phyloP scores from a whole-genome alignment of 2,329 filamentous ascomycete genomes.

The Coniella lustricola region DNA sequence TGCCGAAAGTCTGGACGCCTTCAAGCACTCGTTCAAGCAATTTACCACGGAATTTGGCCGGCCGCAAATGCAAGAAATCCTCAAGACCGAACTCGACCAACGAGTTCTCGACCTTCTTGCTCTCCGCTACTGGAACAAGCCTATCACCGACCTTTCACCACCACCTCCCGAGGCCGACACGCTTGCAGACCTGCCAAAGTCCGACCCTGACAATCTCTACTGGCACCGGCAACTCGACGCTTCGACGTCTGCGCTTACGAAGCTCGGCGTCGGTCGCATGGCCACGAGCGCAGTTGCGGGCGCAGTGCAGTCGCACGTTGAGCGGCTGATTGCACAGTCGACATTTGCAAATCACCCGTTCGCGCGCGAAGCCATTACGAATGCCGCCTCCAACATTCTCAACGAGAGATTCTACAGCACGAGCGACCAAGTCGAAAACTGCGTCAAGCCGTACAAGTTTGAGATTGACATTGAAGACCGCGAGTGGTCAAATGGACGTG shows the following conservation, averaged over 20 bases:
- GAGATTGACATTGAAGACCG: constrained; percentile 89
- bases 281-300: constrained; percentile 87
- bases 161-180: constrained; percentile 62
- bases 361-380: constrained; percentile 84
- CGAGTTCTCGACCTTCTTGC: constrained; percentile 89
- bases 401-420: constrained; percentile 96
- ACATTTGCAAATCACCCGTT: constrained; percentile 88
- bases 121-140: constrained; percentile 95
- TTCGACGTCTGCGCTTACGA: constrained; percentile 82
- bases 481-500: constrained; percentile 80
- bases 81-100: constrained; percentile 91
- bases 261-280: constrained; percentile 85
- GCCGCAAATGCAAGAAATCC: constrained; percentile 76
- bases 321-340: constrained; percentile 68
- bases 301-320: constrained; percentile 78
- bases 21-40: constrained; percentile 96
- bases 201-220: constrained; percentile 76
- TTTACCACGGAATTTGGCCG: constrained; percentile 87
- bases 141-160: constrained; percentile 71
- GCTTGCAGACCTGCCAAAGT: constrained; percentile 72
- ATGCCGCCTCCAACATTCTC: constrained; percentile 81
- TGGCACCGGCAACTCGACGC: constrained; percentile 95
- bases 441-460: constrained; percentile 98
- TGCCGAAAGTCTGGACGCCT: constrained; percentile 87
- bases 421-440: constrained; percentile 96